A percentile compares a stretch with the other conserved stretches of the same genome.
These are phyloP conservation scores for Beta vulgaris DNA, from an alignment of 148 eudicot species.

Conservation along the genomic window DNA sequence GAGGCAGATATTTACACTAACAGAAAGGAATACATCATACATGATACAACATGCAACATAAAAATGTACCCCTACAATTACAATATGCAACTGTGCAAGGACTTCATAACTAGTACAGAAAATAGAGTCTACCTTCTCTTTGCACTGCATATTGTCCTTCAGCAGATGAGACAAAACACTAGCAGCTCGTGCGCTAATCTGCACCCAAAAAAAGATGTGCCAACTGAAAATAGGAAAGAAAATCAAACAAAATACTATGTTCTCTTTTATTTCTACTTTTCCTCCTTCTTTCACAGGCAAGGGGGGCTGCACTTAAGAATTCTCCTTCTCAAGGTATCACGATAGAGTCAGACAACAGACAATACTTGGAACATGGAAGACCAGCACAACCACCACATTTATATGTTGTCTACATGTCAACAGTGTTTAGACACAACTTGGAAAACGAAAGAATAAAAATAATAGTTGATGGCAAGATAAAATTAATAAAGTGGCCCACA, in stretches of 20 bases:
- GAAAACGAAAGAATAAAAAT: not conserved
- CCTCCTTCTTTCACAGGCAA: not conserved
- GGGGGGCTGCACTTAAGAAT: not conserved
- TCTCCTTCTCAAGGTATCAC: not conserved
- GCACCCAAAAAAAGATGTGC: slow-evolving; percentile 27
- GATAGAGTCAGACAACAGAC: not conserved
- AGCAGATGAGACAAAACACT: slow-evolving; percentile 75
- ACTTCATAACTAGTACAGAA: not conserved
- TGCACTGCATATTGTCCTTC: slow-evolving; percentile 78
- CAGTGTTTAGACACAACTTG: not conserved
- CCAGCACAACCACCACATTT: not conserved
- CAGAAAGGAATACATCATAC: not conserved
- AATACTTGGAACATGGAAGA: not conserved
- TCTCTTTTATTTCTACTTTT: not conserved
- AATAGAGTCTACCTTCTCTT: slow-evolving; percentile 63
- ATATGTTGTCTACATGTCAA: not conserved
- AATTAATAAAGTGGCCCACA: not conserved
- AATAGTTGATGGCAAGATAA: not conserved
- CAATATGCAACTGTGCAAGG: too few species aligned
- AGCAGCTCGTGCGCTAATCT: slow-evolving; percentile 86
- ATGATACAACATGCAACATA: not conserved
- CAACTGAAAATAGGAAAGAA: not conserved
- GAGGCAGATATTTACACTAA: not conserved
- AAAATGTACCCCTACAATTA: not conserved
- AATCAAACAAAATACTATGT: not conserved